Conservation (phyloP, 2,329 filamentous ascomycete genomes). For the Fusarium tuaranense region DNA sequence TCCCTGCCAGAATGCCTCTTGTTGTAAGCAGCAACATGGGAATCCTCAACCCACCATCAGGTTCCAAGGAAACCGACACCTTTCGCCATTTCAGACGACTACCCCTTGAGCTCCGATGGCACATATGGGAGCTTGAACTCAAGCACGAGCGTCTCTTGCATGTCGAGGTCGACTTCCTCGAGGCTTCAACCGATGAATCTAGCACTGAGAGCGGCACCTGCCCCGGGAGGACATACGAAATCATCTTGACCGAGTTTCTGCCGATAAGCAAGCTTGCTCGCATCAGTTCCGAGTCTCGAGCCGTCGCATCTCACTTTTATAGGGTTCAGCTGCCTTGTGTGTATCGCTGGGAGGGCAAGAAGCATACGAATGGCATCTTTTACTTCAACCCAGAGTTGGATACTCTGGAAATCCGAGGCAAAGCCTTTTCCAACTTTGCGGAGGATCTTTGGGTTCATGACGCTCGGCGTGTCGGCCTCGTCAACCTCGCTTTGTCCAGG, state of each 20-base stretch:
- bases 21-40: not conserved
- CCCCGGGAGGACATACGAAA: not conserved
- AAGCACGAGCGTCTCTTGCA: not conserved
- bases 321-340: not conserved
- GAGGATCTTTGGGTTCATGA: not conserved
- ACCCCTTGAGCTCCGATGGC: not conserved
- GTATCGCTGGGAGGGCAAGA: not conserved
- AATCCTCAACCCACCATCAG: not conserved
- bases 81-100: not conserved
- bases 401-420: not conserved
- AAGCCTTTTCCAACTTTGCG: not conserved
- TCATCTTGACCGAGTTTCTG: not conserved
- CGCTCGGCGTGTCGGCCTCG: not conserved
- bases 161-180: not conserved
- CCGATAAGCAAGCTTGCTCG: constrained; percentile 4
- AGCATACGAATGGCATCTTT: not conserved
- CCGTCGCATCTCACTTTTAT: not conserved
- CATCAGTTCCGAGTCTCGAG: not conserved
- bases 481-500: not conserved
- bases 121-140: not conserved
- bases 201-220: not conserved
- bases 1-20: not conserved
- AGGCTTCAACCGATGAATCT: not conserved
- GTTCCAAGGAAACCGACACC: not conserved
- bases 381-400: not conserved